Evolutionary conservation across 2,329 filamentous ascomycete genomes (phyloP).

Genomic region (Fusarium nelsonii): DNA sequence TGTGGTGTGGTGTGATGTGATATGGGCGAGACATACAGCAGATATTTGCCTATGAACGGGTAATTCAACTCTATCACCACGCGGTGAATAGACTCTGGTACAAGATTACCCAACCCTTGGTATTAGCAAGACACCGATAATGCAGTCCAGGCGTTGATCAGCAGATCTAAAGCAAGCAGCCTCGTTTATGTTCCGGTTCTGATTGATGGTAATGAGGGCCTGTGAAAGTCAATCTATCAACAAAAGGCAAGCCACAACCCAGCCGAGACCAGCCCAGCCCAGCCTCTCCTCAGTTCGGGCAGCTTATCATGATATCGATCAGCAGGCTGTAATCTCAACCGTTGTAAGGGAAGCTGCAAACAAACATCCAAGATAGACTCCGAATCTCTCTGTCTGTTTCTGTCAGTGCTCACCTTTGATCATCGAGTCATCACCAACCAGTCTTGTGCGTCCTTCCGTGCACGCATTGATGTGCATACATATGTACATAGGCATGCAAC

Average conservation of each 20-base stretch:
- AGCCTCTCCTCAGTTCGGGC: neutral
- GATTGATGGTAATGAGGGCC: slow-evolving; percentile 6
- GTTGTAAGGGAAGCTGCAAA: slow-evolving; percentile 3
- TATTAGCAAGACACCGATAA: neutral
- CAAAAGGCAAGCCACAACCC: slow-evolving; percentile 9
- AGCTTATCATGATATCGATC: slow-evolving; percentile 3
- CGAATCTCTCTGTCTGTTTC: neutral
- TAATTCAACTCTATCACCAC: slow-evolving; percentile 2
- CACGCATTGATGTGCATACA: neutral
- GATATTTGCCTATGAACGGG: neutral
- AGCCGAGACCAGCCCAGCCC: too few relatives aligned
- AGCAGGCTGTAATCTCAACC: slow-evolving; percentile 1
- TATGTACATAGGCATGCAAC: slow-evolving; percentile 6
- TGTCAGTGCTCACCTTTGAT: neutral
- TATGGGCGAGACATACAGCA: slow-evolving; percentile 6
- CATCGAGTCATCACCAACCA: neutral
- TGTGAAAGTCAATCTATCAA: slow-evolving; percentile 18
- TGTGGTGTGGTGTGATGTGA: slow-evolving; percentile 1
- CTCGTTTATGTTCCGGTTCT: neutral
- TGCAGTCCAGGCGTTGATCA: neutral
- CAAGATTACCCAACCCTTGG: neutral
- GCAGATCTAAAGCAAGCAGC: neutral
- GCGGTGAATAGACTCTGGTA: neutral
- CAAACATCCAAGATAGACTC: neutral
- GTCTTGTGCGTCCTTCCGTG: neutral